Base-by-base conservation (phyloP, 371 early-diverging fungal genomes). In the Mucor mucedo region DNA sequence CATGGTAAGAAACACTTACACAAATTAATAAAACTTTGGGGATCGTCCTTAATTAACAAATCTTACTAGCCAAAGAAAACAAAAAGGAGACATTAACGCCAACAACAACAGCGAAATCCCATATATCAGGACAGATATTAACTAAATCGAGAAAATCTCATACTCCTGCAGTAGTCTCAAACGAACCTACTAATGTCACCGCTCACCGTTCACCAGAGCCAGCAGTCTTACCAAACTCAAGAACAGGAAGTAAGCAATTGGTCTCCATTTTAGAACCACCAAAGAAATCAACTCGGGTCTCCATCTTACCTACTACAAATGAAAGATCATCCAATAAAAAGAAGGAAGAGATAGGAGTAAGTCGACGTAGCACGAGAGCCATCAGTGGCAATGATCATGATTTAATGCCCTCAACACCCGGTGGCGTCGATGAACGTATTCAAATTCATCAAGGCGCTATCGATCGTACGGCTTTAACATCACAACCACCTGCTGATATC, bases 361-460 rank as follows among this genome's bases (percentile, higher is more conserved):
- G n/a, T 52, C 13, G n/a, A 27, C 30, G 41, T 21, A 52, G 28
- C 0, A 47, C 35, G 7, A 55, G 47, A 54, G 47, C 56, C 16
- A n/a, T 52, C 21, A 56, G 47, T 56, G 49, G 60, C n/a, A 52
- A 52, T 13, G 61, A 53, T 41, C 30, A 27, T 7, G 49, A 61
- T 14, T 41, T 55, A 13, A 21, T 44, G 21, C 14, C 44, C 42
- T 14, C 73, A 13, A 52, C 44, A 52, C 44, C 52, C n/a, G 44
- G 50, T 4, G 29, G 58, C 9, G 32, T 32, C 3, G 54, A 72
- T 40, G 77, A 85, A 54, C 82, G 79, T 45, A 68, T 90, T 65
- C 86, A 88, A n/a, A 79, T 83, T 33, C 91, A 92, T 73, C 87
- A 88, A 60, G 93, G 93, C 47, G 90, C 90, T 14, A 88, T 93